A percentile compares a stretch with the other conserved stretches of the same genome.
These are phyloP conservation scores for Boletus eberwhitei DNA, from an alignment of 768 basidiomycete genomes.

Conservation along the genomic window DNA sequence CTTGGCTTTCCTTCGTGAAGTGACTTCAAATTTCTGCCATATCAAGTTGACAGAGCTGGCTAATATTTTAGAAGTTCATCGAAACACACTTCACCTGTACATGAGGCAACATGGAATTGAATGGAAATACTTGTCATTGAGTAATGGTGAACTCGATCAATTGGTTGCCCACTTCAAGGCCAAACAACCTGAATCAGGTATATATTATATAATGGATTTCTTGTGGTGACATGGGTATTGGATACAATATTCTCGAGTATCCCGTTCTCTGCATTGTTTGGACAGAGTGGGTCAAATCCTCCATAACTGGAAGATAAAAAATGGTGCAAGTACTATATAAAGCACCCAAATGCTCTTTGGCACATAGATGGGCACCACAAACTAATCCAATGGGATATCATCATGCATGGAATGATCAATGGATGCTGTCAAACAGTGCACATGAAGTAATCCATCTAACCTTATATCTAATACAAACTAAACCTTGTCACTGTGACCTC, in stretches of 20 bases:
- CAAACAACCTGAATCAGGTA: slow-evolving; percentile 24
- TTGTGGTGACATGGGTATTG: slow-evolving; percentile 15
- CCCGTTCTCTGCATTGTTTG: slow-evolving; percentile 21
- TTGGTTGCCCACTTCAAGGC: slow-evolving; percentile 5
- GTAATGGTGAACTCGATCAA: slow-evolving; percentile 7
- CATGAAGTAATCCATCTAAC: slow-evolving; percentile 1
- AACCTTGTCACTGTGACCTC: too few species aligned
- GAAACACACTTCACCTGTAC: slow-evolving; percentile 3
- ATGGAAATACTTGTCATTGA: slow-evolving; percentile 1
- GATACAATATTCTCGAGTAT: slow-evolving; percentile 24
- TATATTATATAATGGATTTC: slow-evolving; percentile 30
- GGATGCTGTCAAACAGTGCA: slow-evolving; percentile 26
- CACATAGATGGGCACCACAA: too few species aligned
- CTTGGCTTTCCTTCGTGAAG: too few species aligned
- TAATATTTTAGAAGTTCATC: not conserved
- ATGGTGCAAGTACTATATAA: slow-evolving; percentile 6
- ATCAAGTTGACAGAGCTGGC: slow-evolving; percentile 15
- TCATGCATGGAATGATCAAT: slow-evolving; percentile 29
- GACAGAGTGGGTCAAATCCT: slow-evolving; percentile 7
- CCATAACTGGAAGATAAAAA: not conserved
- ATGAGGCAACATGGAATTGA: slow-evolving; percentile 9
- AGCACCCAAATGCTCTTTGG: slow-evolving; percentile 2
- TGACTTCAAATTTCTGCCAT: not conserved
- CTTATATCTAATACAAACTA: too few species aligned
- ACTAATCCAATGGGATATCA: slow-evolving; percentile 26